phyloP scores from a whole-genome alignment of 208 protist genomes.

The Trichomonas vaginalis region DNA sequence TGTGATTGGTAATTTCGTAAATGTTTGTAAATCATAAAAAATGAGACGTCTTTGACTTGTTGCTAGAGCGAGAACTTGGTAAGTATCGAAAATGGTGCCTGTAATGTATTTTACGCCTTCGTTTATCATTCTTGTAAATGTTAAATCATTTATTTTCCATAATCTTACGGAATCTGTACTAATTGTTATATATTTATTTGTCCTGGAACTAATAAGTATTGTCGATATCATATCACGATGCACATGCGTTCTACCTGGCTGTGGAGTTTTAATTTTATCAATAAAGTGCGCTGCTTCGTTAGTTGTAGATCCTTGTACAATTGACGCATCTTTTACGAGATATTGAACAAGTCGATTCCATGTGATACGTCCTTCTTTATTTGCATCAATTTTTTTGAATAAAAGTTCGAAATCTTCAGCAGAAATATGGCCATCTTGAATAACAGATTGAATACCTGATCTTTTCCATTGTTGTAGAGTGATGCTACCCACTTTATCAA shows the following conservation, averaged over 20 bases:
- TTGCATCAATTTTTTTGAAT: not conserved
- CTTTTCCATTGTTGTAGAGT: not conserved
- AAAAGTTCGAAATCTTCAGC: not conserved
- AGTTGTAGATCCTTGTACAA: not conserved
- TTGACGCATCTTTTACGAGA: not conserved
- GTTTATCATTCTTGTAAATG: not conserved
- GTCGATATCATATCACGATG: not conserved
- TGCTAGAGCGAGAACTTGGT: not conserved
- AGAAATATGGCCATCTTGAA: not conserved
- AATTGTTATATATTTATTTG: not conserved
- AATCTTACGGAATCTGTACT: not conserved
- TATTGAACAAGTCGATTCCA: not conserved
- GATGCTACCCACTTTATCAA: not conserved
- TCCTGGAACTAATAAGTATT: not conserved
- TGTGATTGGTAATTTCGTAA: not conserved
- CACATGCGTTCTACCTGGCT: not conserved
- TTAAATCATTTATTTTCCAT: not conserved
- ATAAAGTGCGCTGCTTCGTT: not conserved
- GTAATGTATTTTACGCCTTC: not conserved
- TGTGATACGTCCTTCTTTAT: not conserved
- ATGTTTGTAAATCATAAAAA: not conserved
- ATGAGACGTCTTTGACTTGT: not conserved
- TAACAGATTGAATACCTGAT: not conserved
- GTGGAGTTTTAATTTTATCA: not conserved
- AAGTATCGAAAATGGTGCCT: not conserved